These are phyloP conservation scores for Suhomyces bribrorum DNA, from an alignment of 1,139 yeast genomes.

Conservation along the genomic window DNA sequence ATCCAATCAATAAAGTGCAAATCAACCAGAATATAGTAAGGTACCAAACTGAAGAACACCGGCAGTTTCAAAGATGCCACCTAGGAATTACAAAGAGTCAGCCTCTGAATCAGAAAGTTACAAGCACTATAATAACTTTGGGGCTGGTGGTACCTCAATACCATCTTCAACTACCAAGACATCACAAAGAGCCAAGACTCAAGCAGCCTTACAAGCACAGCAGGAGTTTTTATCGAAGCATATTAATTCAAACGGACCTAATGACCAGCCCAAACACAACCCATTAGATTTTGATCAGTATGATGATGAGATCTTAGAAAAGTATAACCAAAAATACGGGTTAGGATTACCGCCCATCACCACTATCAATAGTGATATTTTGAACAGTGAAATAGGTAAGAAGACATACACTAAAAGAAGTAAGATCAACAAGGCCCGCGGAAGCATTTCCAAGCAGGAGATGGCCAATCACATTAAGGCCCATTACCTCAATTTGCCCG, in stretches of 20 bases:
- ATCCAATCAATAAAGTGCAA: background rate
- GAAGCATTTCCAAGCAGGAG: slow-evolving; percentile 50
- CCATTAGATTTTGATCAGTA: slow-evolving; percentile 64
- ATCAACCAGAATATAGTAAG: background rate
- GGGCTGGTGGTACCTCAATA: slow-evolving; percentile 2
- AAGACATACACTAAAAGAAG: slow-evolving; percentile 50
- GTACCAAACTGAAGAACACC: background rate
- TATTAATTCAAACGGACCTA: slow-evolving; percentile 65
- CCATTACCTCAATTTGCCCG: slow-evolving; percentile 63
- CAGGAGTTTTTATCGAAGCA: slow-evolving; percentile 60
- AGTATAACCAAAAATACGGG: slow-evolving; percentile 56
- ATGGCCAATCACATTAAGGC: slow-evolving; percentile 57
- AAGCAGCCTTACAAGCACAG: slow-evolving; percentile 60
- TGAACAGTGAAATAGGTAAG: slow-evolving; percentile 65
- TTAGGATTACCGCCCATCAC: slow-evolving; percentile 51
- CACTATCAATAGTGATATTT: slow-evolving; percentile 59
- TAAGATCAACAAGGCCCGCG: slow-evolving; percentile 29
- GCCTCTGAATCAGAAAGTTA: slow-evolving; percentile 48
- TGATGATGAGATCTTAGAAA: slow-evolving; percentile 55
- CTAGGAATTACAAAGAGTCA: slow-evolving; percentile 32
- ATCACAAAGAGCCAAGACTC: slow-evolving; percentile 54
- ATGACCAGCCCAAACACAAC: slow-evolving; percentile 47
- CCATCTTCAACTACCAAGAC: slow-evolving; percentile 33
- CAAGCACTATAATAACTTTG: slow-evolving; percentile 16
- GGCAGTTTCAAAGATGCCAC: slow-evolving; percentile 5